Evolutionary conservation across 225 moss, liverwort and hornwort species (phyloP).

Genomic region (Sphagnum contortum): DNA sequence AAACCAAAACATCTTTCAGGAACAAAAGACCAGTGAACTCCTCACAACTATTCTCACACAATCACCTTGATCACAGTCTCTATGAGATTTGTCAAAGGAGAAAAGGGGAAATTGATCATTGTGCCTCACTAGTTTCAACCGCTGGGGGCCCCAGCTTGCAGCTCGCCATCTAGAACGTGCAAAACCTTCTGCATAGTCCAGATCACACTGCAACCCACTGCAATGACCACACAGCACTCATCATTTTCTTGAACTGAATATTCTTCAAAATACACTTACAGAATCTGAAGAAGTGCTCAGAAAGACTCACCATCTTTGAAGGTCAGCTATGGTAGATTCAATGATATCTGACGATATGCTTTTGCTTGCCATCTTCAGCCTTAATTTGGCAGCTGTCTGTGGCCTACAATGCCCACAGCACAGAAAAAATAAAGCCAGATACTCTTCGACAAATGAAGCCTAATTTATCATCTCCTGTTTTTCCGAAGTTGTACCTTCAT

Average conservation of each 20-base stretch:
- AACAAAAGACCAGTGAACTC: no score
- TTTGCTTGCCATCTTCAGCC: conserved; percentile 44
- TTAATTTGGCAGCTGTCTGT: conserved; percentile 54
- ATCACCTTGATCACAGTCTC: no score
- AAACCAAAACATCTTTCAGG: no score
- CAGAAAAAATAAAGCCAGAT: not conserved
- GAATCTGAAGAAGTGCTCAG: not conserved
- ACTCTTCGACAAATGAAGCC: not conserved
- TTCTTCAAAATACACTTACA: not conserved
- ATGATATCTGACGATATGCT: conserved; percentile 29
- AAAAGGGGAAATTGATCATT: not conserved
- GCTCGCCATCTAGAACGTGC: conserved; percentile 82
- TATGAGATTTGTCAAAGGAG: no score
- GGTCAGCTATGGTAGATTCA: conserved; percentile 42
- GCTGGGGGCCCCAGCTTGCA: conserved; percentile 82
- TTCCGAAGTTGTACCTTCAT: no score
- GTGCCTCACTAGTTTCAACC: conserved; percentile 59
- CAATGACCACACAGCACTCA: conserved; percentile 3
- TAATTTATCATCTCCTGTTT: not conserved
- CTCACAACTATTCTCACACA: no score
- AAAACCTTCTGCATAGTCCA: conserved; percentile 73
- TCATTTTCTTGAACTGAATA: not conserved
- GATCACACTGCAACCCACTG: conserved; percentile 91
- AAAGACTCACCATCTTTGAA: conserved; percentile 44
- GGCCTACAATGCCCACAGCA: conserved; percentile 31